These are phyloP conservation scores for Paraconiothyrium brasiliense DNA, from an alignment of 2,329 filamentous ascomycete species.

Conservation along the genomic window DNA sequence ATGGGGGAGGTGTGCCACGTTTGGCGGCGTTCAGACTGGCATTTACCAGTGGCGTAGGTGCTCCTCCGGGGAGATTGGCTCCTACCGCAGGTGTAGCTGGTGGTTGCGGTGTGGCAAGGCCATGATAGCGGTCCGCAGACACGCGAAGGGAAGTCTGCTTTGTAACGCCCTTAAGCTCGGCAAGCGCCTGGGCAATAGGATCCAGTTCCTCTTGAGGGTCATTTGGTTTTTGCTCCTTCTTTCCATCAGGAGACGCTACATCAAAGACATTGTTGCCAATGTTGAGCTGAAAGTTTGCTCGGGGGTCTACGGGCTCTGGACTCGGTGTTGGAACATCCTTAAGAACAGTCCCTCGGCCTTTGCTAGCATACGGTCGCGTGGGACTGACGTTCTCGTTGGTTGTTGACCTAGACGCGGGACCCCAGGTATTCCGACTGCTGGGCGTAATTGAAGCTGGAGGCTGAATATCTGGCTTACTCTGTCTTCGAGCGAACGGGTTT, in stretches of 20 bases:
- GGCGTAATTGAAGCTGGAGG: constrained; percentile 52
- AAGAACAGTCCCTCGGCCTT: constrained; percentile 38
- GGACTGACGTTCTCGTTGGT: constrained; percentile 55
- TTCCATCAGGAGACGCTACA: constrained; percentile 77
- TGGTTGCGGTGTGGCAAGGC: constrained; percentile 81
- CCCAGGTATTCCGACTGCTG: constrained; percentile 64
- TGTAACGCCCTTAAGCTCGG: constrained; percentile 86
- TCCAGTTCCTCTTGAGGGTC: constrained; percentile 71
- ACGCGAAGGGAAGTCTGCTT: constrained; percentile 86
- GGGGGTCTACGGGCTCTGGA: constrained; percentile 85
- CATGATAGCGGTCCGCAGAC: constrained; percentile 94
- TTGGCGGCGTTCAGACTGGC: constrained; percentile 64
- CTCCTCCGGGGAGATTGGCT: constrained; percentile 51
- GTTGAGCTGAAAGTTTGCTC: constrained; percentile 91
- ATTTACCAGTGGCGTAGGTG: constrained; percentile 57
- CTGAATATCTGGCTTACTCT: constrained; percentile 84
- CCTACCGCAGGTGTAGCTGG: constrained; percentile 51
- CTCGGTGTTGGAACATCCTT: constrained; percentile 53
- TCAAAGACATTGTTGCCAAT: constrained; percentile 96
- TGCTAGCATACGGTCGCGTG: constrained; percentile 51
- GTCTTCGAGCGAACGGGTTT: constrained; percentile 85
- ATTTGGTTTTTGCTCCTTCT: constrained; percentile 57
- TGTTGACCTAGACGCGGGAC: constrained; percentile 50
- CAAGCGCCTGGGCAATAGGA: constrained; percentile 90
- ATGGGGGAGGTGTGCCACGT: constrained; percentile 83